These are phyloP conservation scores for Fibroporia radiculosa DNA, from an alignment of 768 basidiomycete genomes.

Conservation along the genomic window DNA sequence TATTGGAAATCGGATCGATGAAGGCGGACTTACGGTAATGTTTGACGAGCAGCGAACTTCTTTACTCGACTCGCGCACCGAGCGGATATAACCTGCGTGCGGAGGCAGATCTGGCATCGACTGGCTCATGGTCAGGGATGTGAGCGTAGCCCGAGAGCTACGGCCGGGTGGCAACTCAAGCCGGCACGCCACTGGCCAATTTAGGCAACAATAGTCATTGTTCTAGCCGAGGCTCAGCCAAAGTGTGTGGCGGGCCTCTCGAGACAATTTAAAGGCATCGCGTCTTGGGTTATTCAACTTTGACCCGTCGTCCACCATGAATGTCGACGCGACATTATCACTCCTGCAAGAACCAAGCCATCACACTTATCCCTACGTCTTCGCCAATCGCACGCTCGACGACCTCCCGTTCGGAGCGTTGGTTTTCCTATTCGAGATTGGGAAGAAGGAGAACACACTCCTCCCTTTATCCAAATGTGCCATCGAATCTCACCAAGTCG, in stretches of 20 bases:
- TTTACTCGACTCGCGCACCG: conserved; percentile 47
- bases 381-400: too few relatives aligned
- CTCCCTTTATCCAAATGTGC: not conserved
- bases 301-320: too few relatives aligned
- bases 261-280: too few relatives aligned
- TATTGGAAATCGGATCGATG: conserved; percentile 4
- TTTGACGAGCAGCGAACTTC: conserved; percentile 37
- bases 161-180: not conserved
- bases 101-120: conserved; percentile 29
- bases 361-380: too few relatives aligned
- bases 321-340: too few relatives aligned
- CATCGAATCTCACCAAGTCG: not conserved
- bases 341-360: too few relatives aligned
- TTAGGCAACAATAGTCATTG: not conserved
- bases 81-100: conserved; percentile 38
- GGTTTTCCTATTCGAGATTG: too few relatives aligned
- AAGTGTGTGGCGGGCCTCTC: too few relatives aligned
- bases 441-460: too few relatives aligned
- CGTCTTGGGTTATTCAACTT: too few relatives aligned
- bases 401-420: too few relatives aligned
- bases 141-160: not conserved
- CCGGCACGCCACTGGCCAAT: not conserved
- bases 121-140: not conserved
- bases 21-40: conserved; percentile 40
- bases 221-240: not conserved